These are phyloP conservation scores for Raphidocelis subcapitata DNA, from an alignment of 139 green algal genomes.

Conservation along the genomic window DNA sequence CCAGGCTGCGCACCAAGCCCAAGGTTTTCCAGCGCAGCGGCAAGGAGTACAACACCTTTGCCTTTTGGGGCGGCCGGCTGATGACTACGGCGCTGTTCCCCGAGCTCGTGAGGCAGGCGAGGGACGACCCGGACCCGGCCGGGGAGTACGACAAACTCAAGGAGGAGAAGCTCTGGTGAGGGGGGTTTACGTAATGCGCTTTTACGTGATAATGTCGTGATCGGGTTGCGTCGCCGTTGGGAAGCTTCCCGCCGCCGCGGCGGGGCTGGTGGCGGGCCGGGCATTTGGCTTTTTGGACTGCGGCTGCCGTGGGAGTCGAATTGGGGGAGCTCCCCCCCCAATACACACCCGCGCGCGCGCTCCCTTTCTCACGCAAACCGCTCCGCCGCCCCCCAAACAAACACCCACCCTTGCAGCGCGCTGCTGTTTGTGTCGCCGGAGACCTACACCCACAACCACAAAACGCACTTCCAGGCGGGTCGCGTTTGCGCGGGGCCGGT, in stretches of 20 bases:
- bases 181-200: too few species aligned
- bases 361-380: too few species aligned
- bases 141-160: background rate
- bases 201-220: too few species aligned
- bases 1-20: slow-evolving; percentile 19
- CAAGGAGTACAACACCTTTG: slow-evolving; percentile 3
- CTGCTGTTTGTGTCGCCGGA: slow-evolving; percentile 12
- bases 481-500: background rate
- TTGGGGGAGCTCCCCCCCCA: too few species aligned
- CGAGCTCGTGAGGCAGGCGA: background rate
- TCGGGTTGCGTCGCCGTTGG: too few species aligned
- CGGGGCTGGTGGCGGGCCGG: too few species aligned
- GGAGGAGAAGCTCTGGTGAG: slow-evolving; percentile 6
- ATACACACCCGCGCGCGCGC: too few species aligned
- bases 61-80: slow-evolving; percentile 8
- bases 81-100: slow-evolving; percentile 7
- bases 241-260: too few species aligned
- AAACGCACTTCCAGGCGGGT: slow-evolving; percentile 14
- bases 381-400: too few species aligned
- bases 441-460: slow-evolving; percentile 18
- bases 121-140: background rate
- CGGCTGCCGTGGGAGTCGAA: too few species aligned
- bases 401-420: background rate
- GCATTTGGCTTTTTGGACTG: too few species aligned
- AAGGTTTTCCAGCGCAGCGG: background rate